Percentiles rank a stretch among this genome's conserved stretches.
These are phyloP conservation scores for Arthrinium phaeospermum DNA, from an alignment of 2,329 filamentous ascomycete species.

Conservation along the genomic window DNA sequence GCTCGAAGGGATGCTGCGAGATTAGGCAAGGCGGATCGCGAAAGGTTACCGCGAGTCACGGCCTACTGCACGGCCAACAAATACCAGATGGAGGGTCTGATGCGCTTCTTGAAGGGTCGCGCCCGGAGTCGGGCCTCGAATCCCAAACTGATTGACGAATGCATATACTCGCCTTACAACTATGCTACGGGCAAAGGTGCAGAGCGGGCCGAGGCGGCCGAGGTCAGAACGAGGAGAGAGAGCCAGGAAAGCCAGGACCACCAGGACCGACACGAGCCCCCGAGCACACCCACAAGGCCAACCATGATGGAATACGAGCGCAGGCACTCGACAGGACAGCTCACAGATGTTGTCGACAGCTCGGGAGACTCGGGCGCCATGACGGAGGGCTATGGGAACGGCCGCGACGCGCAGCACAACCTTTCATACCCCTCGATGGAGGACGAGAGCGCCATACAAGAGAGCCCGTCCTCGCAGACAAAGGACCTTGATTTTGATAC, in stretches of 20 bases:
- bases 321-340: conserved; percentile 77
- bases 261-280: conserved; percentile 28
- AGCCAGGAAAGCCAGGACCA: conserved; percentile 26
- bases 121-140: conserved; percentile 77
- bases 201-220: conserved; percentile 43
- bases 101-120: conserved; percentile 89
- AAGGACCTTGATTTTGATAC: conserved; percentile 78
- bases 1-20: conserved; percentile 90
- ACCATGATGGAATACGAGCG: conserved; percentile 60
- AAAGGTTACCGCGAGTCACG: conserved; percentile 86
- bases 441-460: conserved; percentile 41
- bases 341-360: conserved; percentile 44
- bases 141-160: conserved; percentile 95
- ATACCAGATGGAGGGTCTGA: conserved; percentile 87
- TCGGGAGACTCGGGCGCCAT: conserved; percentile 39
- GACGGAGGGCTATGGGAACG: conserved; percentile 35
- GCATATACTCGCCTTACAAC: conserved; percentile 92
- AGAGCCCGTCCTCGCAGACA: conserved; percentile 38
- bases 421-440: conserved; percentile 37
- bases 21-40: conserved; percentile 90
- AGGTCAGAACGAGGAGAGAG: not conserved
- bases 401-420: conserved; percentile 41
- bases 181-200: conserved; percentile 59
- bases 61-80: conserved; percentile 95
- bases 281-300: conserved; percentile 33